These are phyloP conservation scores for Fonsecaea pedrosoi DNA, from an alignment of 2,329 filamentous ascomycete genomes.

Conservation along the genomic window DNA sequence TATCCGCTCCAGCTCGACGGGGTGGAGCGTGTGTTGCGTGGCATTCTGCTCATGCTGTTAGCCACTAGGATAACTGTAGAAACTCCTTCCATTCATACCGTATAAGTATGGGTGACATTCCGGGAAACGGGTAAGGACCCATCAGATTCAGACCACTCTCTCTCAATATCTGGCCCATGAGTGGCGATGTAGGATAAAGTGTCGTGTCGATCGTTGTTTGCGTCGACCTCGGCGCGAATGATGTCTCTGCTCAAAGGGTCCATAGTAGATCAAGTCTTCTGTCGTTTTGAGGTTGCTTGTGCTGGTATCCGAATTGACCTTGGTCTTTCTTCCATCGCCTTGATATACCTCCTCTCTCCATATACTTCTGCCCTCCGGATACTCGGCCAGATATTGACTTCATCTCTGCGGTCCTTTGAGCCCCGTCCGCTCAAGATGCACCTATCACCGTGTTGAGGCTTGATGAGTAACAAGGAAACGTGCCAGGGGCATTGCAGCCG, in stretches of 20 bases:
- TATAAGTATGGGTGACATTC: conserved; percentile 14
- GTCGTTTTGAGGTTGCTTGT: background rate
- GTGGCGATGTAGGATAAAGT: conserved; percentile 25
- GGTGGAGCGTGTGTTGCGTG: conserved; percentile 17
- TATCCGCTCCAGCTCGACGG: conserved; percentile 21
- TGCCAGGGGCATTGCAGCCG: conserved; percentile 1
- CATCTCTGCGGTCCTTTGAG: background rate
- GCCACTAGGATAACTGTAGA: background rate
- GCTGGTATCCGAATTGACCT: background rate
- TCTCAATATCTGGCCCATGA: conserved; percentile 26
- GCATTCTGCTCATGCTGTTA: conserved; percentile 16
- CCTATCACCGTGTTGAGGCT: background rate
- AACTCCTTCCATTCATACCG: conserved; percentile 1
- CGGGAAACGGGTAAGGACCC: background rate
- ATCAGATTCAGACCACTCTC: conserved; percentile 19
- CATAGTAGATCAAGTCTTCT: conserved; percentile 5
- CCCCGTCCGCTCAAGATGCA: background rate
- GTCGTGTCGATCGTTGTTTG: conserved; percentile 21
- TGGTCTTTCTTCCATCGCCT: background rate
- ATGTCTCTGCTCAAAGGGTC: conserved; percentile 23
- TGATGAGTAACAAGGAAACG: conserved; percentile 5
- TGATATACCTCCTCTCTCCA: background rate
- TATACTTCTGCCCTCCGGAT: background rate
- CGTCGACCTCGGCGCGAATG: conserved; percentile 27
- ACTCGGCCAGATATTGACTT: conserved; percentile 6